A percentile compares a stretch with the other conserved stretches of the same genome.
Conservation (phyloP, 352 stramenopile genomes). For the Globisporangium acanthophoron region DNA sequence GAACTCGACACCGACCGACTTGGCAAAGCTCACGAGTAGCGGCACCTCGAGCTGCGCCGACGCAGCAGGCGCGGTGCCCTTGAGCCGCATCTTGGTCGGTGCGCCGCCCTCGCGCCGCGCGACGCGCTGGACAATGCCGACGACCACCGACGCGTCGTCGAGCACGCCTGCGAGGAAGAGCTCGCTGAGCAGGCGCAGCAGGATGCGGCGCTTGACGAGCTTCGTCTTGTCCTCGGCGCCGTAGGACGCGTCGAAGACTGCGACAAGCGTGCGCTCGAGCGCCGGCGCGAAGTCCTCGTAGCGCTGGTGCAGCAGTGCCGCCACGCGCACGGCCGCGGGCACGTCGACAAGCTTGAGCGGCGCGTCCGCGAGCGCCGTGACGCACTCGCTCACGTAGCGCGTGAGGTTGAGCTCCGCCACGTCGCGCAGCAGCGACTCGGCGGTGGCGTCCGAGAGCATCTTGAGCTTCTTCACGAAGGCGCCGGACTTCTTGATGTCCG, state of each 20-base stretch:
- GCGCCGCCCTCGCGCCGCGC: constrained; percentile 52
- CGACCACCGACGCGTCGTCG: constrained; percentile 62
- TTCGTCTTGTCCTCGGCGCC: constrained; percentile 68
- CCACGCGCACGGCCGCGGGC: constrained; percentile 75
- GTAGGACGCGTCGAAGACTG: constrained; percentile 51
- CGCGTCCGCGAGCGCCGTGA: constrained; percentile 82
- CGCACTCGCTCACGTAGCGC: constrained; percentile 94
- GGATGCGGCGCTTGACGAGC: constrained; percentile 62
- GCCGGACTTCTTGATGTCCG: constrained; percentile 97
- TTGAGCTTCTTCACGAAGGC: constrained; percentile 97
- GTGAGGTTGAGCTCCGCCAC: constrained; percentile 91
- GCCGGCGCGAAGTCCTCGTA: constrained; percentile 86
- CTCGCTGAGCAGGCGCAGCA: constrained; percentile 80
- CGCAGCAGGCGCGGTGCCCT: constrained; percentile 20
- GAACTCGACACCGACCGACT: constrained; percentile 89
- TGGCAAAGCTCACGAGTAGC: constrained; percentile 93
- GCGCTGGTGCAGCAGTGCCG: constrained; percentile 88
- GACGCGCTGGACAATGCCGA: constrained; percentile 80
- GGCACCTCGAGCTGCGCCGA: constrained; percentile 85
- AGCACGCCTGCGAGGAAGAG: constrained; percentile 78
- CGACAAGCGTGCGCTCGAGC: constrained; percentile 51
- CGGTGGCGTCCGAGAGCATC: constrained; percentile 63
- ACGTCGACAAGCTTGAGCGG: constrained; percentile 87
- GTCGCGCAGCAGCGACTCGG: constrained; percentile 79
- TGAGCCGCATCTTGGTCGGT: constrained; percentile 21